These are phyloP conservation scores for Clitopilus hobsonii DNA, from an alignment of 768 basidiomycete genomes.

Conservation along the genomic window DNA sequence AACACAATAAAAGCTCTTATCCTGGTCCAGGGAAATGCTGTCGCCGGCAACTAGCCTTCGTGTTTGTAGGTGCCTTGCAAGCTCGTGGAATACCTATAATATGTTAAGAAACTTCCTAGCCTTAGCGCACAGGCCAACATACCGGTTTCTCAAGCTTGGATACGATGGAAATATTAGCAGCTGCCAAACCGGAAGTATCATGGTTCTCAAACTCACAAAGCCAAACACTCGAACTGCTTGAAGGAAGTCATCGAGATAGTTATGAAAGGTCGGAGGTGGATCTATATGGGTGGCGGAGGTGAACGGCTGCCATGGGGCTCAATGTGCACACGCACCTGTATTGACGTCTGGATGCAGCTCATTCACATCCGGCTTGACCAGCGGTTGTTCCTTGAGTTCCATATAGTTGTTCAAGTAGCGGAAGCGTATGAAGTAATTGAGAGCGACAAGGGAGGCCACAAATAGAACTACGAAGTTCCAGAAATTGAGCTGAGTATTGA, in stretches of 20 bases:
- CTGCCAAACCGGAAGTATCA: neutral
- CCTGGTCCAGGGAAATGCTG: conserved; percentile 83
- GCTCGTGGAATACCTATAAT: conserved; percentile 87
- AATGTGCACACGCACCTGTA: conserved; percentile 37
- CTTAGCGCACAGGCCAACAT: conserved; percentile 16
- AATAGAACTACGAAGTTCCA: conserved; percentile 86
- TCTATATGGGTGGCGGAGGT: conserved; percentile 30
- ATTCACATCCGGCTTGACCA: conserved; percentile 78
- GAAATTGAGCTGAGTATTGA: conserved; percentile 69
- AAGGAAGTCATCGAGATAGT: conserved; percentile 95
- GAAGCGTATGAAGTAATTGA: conserved; percentile 85
- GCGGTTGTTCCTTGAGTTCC: conserved; percentile 74
- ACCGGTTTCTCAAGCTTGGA: conserved; percentile 84
- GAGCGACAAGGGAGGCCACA: conserved; percentile 52
- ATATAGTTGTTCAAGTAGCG: conserved; percentile 74
- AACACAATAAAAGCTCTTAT: conserved; percentile 97
- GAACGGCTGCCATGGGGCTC: too few species aligned
- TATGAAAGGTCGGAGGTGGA: conserved; percentile 78
- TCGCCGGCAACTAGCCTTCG: conserved; percentile 94
- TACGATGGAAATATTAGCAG: neutral
- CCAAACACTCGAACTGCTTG: conserved; percentile 97
- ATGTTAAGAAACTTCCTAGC: neutral
- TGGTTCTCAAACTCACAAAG: conserved; percentile 50
- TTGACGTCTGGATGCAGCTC: conserved; percentile 93
- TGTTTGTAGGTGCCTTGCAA: conserved; percentile 94